phyloP scores from a whole-genome alignment of 1,284 basidiomycete species.

The Moniliella sp. region DNA sequence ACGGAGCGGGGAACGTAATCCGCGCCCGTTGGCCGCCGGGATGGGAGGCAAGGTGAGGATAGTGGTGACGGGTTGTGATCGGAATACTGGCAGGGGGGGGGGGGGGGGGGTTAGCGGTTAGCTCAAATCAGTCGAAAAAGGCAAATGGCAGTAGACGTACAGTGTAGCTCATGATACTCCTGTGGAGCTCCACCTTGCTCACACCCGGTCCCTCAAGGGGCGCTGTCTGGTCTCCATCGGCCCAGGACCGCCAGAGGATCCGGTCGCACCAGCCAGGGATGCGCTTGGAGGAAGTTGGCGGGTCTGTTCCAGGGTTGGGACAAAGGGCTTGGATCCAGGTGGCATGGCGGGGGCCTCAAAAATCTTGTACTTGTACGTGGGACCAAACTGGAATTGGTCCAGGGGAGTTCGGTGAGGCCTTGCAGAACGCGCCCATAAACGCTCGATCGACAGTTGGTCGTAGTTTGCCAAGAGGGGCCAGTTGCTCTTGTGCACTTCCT shows the following conservation, averaged over 20 bases:
- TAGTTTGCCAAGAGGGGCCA: slow-evolving; percentile 15
- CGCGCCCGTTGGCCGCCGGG: slow-evolving; percentile 39
- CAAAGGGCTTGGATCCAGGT: slow-evolving; percentile 42
- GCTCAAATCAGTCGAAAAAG: no score
- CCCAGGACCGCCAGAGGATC: slow-evolving; percentile 48
- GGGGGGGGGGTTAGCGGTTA: slow-evolving; percentile 2
- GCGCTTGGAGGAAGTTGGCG: slow-evolving; percentile 44
- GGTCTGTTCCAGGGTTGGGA: slow-evolving; percentile 45
- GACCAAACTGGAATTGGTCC: slow-evolving; percentile 8
- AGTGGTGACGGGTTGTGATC: slow-evolving; percentile 34
- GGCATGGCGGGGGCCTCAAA: slow-evolving; percentile 4
- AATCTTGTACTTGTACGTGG: slow-evolving; percentile 30
- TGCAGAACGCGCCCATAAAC: no score
- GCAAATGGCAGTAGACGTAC: slow-evolving; percentile 1
- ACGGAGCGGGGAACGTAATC: slow-evolving; percentile 34
- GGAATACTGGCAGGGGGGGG: slow-evolving; percentile 9
- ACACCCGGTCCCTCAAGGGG: slow-evolving; percentile 40
- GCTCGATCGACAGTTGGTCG: slow-evolving; percentile 22
- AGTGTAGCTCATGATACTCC: slow-evolving; percentile 27
- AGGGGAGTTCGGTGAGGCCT: no score
- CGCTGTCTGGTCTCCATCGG: slow-evolving; percentile 36
- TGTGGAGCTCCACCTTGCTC: slow-evolving; percentile 22
- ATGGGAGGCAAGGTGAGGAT: slow-evolving; percentile 19
- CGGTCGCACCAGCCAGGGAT: slow-evolving; percentile 85
- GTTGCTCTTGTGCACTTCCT: slow-evolving; percentile 3